These are phyloP conservation scores for Dioscorea cayenensis DNA, from an alignment of 116 monocot species.

Conservation along the genomic window DNA sequence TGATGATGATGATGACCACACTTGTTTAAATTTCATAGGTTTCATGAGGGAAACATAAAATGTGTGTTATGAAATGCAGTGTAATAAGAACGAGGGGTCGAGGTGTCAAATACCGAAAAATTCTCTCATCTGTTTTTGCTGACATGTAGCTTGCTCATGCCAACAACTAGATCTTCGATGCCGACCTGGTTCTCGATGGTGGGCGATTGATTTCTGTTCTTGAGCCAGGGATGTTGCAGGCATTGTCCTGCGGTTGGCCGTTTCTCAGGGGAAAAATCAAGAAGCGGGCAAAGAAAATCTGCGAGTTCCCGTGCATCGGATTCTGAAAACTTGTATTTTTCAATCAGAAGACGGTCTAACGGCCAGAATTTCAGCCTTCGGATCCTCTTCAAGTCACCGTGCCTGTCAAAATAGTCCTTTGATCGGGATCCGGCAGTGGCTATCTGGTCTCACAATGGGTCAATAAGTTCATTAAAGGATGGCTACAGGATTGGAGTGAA, in stretches of 20 bases:
- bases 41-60: too few species aligned
- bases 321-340: conserved; percentile 58
- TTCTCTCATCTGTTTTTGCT: conserved; percentile 9
- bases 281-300: conserved; percentile 52
- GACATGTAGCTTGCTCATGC: conserved; percentile 28
- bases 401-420: conserved; percentile 76
- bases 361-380: conserved; percentile 72
- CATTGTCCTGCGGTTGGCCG: conserved; percentile 55
- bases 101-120: not conserved
- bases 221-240: conserved; percentile 55
- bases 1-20: too few species aligned
- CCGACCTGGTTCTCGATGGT: conserved; percentile 6
- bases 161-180: conserved; percentile 19
- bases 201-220: conserved; percentile 2
- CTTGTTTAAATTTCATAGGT: too few species aligned
- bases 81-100: not conserved
- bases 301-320: conserved; percentile 43
- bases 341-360: conserved; percentile 39
- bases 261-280: conserved; percentile 64
- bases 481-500: not conserved
- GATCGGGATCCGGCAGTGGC: conserved; percentile 63
- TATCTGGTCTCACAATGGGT: conserved; percentile 25
- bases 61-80: not conserved
- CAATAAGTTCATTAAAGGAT: conserved; percentile 2
- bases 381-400: conserved; percentile 80